Evolutionary conservation across 1,284 basidiomycete genomes (phyloP).

Genomic region (Vanrija sp.): DNA sequence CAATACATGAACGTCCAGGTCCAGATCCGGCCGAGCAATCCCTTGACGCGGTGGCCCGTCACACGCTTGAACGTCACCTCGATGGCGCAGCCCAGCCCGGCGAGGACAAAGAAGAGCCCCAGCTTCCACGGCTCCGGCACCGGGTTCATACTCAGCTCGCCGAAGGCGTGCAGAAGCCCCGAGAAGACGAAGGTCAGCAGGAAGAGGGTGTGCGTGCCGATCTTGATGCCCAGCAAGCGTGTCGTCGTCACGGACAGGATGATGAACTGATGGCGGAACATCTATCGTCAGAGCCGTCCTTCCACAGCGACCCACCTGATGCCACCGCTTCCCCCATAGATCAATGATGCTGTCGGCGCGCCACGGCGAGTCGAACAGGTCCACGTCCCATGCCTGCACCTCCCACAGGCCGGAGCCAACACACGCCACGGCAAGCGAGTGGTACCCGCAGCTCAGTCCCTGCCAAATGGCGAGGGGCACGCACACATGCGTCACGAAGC

Average conservation of each 20-base stretch:
- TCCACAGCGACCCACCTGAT: conserved; percentile 37
- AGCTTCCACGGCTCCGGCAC: conserved; percentile 29
- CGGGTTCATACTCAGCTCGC: conserved; percentile 36
- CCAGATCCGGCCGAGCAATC: conserved; percentile 39
- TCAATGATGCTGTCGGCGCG: conserved; percentile 40
- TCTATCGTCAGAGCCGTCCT: neutral
- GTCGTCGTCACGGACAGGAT: conserved; percentile 31
- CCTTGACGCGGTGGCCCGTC: conserved; percentile 35
- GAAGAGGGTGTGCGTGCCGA: conserved; percentile 20
- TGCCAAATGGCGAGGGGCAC: conserved; percentile 29
- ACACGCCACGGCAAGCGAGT: conserved; percentile 24
- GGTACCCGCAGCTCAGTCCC: conserved; percentile 36
- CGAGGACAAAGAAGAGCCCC: conserved; percentile 36
- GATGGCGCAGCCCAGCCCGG: conserved; percentile 29
- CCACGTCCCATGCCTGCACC: conserved; percentile 36
- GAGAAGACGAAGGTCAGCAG: conserved; percentile 40
- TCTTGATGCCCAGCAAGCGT: conserved; percentile 19
- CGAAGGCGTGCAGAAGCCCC: conserved; percentile 40
- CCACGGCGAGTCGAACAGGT: conserved; percentile 40
- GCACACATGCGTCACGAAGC: conserved; percentile 18
- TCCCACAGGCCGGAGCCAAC: conserved; percentile 31
- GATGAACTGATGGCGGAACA: conserved; percentile 38
- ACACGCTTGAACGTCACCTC: conserved; percentile 12
- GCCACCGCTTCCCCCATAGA: conserved; percentile 48
- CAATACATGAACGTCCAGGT: conserved; percentile 28